Evolutionary conservation across 371 early-diverging fungal species (phyloP), one percentile per base, ranked within the genome.

Genomic region (Apophysomyces elegans): DNA sequence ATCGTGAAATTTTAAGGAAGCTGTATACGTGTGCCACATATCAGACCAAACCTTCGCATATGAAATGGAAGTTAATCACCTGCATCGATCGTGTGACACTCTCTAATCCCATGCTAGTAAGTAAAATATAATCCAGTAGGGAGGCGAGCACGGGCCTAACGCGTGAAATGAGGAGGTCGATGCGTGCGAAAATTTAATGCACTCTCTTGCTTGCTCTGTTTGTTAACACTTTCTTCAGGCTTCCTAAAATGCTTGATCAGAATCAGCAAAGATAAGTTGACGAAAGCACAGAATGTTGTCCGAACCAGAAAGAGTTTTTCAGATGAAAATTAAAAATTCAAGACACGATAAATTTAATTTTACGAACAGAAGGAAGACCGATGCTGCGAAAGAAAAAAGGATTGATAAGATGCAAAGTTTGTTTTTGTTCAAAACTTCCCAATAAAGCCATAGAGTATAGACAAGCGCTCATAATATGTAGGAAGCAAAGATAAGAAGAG

Each of bases 341-440:
- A 50, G 18, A 50, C 54, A 50, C 21, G 21, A 21, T n/a, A 32
- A 50, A 50, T n/a, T 47, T 50, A 4, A 18, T 18, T 18, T 50
- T 21, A 8, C 21, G 9, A 26, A 26, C 32, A 26, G 32, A n/a
- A 50, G 16, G 21, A 26, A 50, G 5, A 50, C 16, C 21, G 54
- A 21, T 21, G n/a, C 21, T 21, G 7, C 21, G 13, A 41, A 41
- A 41, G 2, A 26, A 26, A 26, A 41, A 41, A 41, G 54, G 54
- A 9, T n/a, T 50, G 21, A 21, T 50, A 50, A 50, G n/a, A 4
- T 7, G 8, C 54, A 50, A 50, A 21, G 54, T 50, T 18, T 50
- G 7, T 50, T 50, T 50, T 50, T 50, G 54, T 50, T 32, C 54
- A 50, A 50, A 50, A 50, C 16, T 50, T 18, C 54, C 54, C 21